A percentile compares a stretch with the other conserved stretches of the same genome.
phyloP scores from a whole-genome alignment of 2,329 filamentous ascomycete genomes.

The Trichoderma sp. region DNA sequence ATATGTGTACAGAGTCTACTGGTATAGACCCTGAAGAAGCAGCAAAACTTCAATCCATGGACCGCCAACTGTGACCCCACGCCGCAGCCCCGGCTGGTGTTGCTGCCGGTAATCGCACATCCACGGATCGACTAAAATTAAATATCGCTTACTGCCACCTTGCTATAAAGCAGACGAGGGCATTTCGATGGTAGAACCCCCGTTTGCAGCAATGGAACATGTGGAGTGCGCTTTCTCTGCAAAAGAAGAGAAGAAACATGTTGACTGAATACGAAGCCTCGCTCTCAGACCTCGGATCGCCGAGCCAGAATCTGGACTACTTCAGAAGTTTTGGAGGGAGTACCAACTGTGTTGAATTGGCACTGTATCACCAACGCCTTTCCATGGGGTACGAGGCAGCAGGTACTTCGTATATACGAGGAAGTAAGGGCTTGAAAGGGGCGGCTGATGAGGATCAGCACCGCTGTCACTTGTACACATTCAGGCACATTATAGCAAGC shows the following conservation, averaged over 20 bases:
- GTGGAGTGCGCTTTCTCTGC: neutral
- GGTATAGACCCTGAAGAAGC: neutral
- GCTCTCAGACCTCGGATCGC: neutral
- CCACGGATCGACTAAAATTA: slow-evolving; percentile 13
- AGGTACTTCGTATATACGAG: slow-evolving; percentile 14
- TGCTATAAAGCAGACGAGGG: neutral
- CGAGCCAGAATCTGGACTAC: neutral
- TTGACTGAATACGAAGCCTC: neutral
- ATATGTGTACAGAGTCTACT: neutral
- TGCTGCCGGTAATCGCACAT: slow-evolving; percentile 8
- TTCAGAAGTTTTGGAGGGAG: neutral
- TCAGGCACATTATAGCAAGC: neutral
- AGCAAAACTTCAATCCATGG: neutral
- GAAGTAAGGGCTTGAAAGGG: neutral
- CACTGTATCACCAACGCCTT: neutral
- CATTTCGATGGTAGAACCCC: neutral
- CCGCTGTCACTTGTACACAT: neutral
- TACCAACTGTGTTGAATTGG: neutral
- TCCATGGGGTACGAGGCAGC: neutral
- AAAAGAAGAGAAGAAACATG: neutral
- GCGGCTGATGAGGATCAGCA: slow-evolving; percentile 6
- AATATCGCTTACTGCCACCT: slow-evolving; percentile 1
- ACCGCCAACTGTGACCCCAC: neutral
- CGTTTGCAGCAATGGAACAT: neutral
- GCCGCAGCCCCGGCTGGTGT: neutral